phyloP scores from a whole-genome alignment of 129 eudicot genomes.

The Helianthus tuberosus region DNA sequence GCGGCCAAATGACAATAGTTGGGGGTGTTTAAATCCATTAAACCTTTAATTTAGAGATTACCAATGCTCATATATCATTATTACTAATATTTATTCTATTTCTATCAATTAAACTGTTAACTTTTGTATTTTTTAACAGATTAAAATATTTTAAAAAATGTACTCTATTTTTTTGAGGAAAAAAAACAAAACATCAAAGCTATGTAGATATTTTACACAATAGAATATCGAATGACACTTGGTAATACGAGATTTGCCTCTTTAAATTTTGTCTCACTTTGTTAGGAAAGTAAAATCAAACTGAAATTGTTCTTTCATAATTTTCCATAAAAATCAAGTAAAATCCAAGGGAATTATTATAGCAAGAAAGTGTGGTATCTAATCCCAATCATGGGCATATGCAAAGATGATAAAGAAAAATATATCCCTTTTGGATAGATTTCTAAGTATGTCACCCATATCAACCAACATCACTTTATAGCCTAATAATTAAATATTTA shows the following conservation, averaged over 20 bases:
- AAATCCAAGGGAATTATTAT: slow-evolving; percentile 7
- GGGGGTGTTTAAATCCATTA: too few relatives aligned
- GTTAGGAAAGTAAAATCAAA: slow-evolving; percentile 34
- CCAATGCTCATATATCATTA: neutral
- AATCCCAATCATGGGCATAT: slow-evolving; percentile 42
- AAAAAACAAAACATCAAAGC: neutral
- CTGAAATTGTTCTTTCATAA: slow-evolving; percentile 28
- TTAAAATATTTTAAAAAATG: neutral
- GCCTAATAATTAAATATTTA: neutral
- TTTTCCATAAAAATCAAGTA: slow-evolving; percentile 12
- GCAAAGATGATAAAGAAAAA: slow-evolving; percentile 33
- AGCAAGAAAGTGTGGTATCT: slow-evolving; percentile 31
- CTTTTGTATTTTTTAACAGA: too few relatives aligned
- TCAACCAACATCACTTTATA: slow-evolving; percentile 11
- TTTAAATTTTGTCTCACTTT: slow-evolving; percentile 29
- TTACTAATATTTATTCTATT: neutral
- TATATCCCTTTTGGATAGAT: slow-evolving; percentile 24
- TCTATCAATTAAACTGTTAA: neutral
- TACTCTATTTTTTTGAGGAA: too few relatives aligned
- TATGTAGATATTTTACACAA: slow-evolving; percentile 22
- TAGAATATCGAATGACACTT: slow-evolving; percentile 19
- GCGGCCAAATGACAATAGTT: too few relatives aligned
- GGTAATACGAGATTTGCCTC: slow-evolving; percentile 18
- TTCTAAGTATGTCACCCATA: slow-evolving; percentile 16
- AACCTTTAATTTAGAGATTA: neutral